Percentiles rank a stretch among this genome's conserved stretches.
These are phyloP conservation scores for Monosporozyma siamensis DNA, from an alignment of 805 yeast species.

Conservation along the genomic window DNA sequence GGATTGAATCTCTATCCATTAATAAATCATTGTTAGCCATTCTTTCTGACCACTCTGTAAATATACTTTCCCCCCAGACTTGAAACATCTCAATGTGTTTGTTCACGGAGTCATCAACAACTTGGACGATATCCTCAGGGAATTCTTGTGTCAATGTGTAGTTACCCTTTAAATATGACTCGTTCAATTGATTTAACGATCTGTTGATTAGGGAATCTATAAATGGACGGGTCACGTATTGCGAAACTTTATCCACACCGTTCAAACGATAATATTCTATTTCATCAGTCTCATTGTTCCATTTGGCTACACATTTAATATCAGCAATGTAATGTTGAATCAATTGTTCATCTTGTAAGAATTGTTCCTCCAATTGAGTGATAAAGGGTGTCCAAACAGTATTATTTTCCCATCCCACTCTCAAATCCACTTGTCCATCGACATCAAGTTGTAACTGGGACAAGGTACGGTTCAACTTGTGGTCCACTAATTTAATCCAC, in stretches of 20 bases:
- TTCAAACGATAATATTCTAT: constrained; percentile 26
- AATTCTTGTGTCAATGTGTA: background rate
- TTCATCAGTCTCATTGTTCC: constrained; percentile 13
- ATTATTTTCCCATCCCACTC: background rate
- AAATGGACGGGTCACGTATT: constrained; percentile 40
- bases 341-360: background rate
- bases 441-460: background rate
- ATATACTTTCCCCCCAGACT: constrained; percentile 60
- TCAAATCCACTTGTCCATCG: background rate
- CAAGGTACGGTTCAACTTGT: constrained; percentile 29
- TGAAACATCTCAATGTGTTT: constrained; percentile 41
- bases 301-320: constrained; percentile 28
- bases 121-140: background rate
- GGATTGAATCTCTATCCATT: constrained; percentile 26
- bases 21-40: constrained; percentile 35
- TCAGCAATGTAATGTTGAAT: constrained; percentile 18
- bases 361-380: too few species aligned
- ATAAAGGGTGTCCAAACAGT: background rate
- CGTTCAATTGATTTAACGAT: background rate
- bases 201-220: constrained; percentile 6
- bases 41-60: constrained; percentile 53
- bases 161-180: background rate
- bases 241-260: constrained; percentile 21
- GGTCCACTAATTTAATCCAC: constrained; percentile 30
- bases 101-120: background rate